Base-by-base conservation (phyloP, 306 rosid genomes). In the Malus fusca region DNA sequence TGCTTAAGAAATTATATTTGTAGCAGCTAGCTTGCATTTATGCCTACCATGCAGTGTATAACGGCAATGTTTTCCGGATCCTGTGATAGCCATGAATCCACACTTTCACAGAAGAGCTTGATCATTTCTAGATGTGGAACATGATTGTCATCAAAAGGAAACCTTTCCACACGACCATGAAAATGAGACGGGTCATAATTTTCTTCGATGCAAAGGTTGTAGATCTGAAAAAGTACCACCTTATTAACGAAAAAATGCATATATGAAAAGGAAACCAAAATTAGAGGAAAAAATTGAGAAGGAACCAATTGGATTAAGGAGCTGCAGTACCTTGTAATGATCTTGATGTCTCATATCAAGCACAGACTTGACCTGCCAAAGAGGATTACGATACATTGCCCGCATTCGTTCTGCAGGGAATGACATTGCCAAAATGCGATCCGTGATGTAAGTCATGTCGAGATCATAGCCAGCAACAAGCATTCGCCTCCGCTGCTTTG, bases 331-430 rank as follows among this genome's bases (percentile, higher is more conserved):
- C 97, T 90, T 95, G 82, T 92, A 92, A 75, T 90, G 91, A 0
- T 80, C 97, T 15, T 82, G 21, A 80, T 95, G 99, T 83, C 92
- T 88, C 93, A 83, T 89, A 75, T 95, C 97, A 72, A 95, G 85
- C 64, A 95, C 97, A 77, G 96, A 87, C 86, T 95, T 92, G 69
- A 95, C 97, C 82, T 95, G 99, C 99, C 99, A 92, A 12, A 95
- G 92, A 75, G 99, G 99, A 83, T 92, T 95, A 66, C 97, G 90
- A 71, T 83, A 92, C 93, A 95, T 43, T 35, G 99, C 97, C 68
- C 97, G 88, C 97, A 95, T 90, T 14, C 88, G 91, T 69, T 95
- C 91, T 0, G 99, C 90, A 43, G 99, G 99, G 80, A 95, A 95
- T 8, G 97, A 95, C 99, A 95, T 95, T 53, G 97, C 99, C 56